Evolutionary conservation across 1,284 basidiomycete genomes (phyloP), one percentile per base, ranked within the genome.

Genomic region (Athelia psychrophila): DNA sequence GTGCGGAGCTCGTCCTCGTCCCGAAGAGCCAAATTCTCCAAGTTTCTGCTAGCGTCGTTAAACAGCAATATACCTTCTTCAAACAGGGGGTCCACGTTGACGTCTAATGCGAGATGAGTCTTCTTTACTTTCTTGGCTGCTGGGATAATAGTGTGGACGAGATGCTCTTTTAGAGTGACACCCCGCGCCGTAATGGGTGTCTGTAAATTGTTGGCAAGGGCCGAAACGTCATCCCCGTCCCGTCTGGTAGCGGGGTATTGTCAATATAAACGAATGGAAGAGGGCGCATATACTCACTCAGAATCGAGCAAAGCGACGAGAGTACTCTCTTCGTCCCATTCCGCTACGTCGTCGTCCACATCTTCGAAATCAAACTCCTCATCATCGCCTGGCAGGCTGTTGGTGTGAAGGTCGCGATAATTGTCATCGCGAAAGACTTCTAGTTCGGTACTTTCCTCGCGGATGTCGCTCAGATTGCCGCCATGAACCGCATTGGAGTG

Each of bases 241-340:
- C 50, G 44, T 44, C 15, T 16, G 23, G 38, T 58, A 10, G 20
- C 20, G 19, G 50, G 47, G 47, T 60, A 50, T 51, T 10, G 54
- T 38, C 38, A 38, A 25, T 38, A 24, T 20, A 23, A 49, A 19
- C 40, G 49, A 25, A 49, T 40, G 44, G 3, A 36, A 44, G 19
- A 47, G 27, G n/a, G 38, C 38, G 38, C 38, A 42, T 42, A 42
- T 42, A 63, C 70, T 52, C 60, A 76, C 77, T 64, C 67, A 48
- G 78, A 74, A 48, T 78, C 71, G 57, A 83, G 63, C 52, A 81
- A 69, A 23, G 76, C 77, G n/a, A 80, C 72, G 30, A 84, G 69
- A 1, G 80, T 80, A 24, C 64, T 67, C 59, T 82, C 81, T 52
- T 82, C 79, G 54, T 83, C 78, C 80, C 80, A 83, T 50, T 69